These are phyloP conservation scores for Ramaria sp. DNA, from an alignment of 768 basidiomycete species.

Conservation along the genomic window DNA sequence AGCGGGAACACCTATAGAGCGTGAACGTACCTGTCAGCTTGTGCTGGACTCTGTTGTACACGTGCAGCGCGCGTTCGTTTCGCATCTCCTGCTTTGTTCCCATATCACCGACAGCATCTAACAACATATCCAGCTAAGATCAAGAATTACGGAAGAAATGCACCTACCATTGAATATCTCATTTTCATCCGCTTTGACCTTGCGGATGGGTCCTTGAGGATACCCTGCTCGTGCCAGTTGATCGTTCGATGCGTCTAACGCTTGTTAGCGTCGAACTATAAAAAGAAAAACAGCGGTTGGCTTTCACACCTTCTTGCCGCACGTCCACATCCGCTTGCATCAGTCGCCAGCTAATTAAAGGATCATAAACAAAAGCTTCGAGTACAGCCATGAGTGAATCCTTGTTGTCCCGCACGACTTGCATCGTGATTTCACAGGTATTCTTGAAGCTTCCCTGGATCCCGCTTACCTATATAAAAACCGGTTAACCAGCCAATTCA, in stretches of 20 bases:
- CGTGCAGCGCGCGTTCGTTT: constrained; percentile 81
- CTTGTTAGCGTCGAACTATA: constrained; percentile 17
- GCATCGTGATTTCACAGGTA: constrained; percentile 97
- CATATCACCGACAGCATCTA: constrained; percentile 37
- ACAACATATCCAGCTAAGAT: constrained; percentile 2
- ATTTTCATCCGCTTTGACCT: constrained; percentile 84
- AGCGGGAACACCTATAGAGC: background rate
- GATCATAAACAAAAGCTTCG: constrained; percentile 98
- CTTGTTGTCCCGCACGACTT: constrained; percentile 90
- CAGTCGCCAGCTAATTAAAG: constrained; percentile 93
- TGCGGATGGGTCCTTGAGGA: constrained; percentile 71
- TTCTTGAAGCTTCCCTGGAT: constrained; percentile 95
- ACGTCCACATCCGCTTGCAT: constrained; percentile 76
- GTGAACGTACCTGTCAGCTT: constrained; percentile 70
- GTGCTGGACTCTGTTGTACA: constrained; percentile 90
- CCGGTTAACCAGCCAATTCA: background rate
- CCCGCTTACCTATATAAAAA: constrained; percentile 67
- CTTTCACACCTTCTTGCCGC: constrained; percentile 49
- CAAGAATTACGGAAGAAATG: background rate
- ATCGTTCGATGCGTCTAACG: constrained; percentile 39
- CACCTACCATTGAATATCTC: constrained; percentile 80
- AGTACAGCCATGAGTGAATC: constrained; percentile 99
- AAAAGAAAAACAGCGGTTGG: constrained; percentile 1
- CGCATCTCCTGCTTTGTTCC: constrained; percentile 73
- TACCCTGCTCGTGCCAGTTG: constrained; percentile 61